A percentile compares a stretch with the other conserved stretches of the same genome.
phyloP scores from a whole-genome alignment of 2,329 filamentous ascomycete species.

The Fusarium nematophilum region DNA sequence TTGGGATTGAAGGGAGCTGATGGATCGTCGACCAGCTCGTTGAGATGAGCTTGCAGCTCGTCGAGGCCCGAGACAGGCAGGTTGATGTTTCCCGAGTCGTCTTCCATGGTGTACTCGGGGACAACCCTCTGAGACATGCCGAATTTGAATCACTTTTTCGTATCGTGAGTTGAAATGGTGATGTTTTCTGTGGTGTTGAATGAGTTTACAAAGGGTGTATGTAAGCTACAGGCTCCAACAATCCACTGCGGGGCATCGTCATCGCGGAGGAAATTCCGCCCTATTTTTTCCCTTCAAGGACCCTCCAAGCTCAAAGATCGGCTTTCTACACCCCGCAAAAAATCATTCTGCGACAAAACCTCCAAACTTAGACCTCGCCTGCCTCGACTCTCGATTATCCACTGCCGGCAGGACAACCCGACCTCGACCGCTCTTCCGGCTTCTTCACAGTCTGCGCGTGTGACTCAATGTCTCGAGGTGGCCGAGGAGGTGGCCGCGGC shows the following conservation, averaged over 20 bases:
- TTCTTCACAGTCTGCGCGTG: neutral
- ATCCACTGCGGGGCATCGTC: conserved; percentile 28
- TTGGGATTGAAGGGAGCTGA: conserved; percentile 57
- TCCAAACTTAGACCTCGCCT: conserved; percentile 12
- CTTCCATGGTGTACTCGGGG: conserved; percentile 53
- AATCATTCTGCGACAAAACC: conserved; percentile 35
- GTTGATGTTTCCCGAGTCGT: conserved; percentile 29
- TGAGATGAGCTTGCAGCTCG: conserved; percentile 66
- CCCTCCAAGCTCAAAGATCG: conserved; percentile 12
- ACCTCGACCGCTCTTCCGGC: neutral
- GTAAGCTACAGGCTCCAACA: conserved; percentile 22
- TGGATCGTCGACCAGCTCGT: conserved; percentile 59
- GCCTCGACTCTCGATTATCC: too few species aligned
- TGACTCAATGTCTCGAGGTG: conserved; percentile 62
- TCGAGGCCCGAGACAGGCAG: conserved; percentile 61
- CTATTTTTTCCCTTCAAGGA: conserved; percentile 12
- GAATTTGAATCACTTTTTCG: neutral
- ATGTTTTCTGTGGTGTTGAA: neutral
- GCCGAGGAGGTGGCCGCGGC: conserved; percentile 63
- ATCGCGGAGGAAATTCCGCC: conserved; percentile 37
- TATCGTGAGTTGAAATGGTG: neutral
- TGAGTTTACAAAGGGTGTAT: neutral
- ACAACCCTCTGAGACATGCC: conserved; percentile 49
- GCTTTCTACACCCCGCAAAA: conserved; percentile 37
- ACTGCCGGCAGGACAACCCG: neutral